A percentile compares a stretch with the other conserved stretches of the same genome.
Evolutionary conservation across 495 filamentous ascomycete species (phyloP).

Genomic region (Podospora conica): DNA sequence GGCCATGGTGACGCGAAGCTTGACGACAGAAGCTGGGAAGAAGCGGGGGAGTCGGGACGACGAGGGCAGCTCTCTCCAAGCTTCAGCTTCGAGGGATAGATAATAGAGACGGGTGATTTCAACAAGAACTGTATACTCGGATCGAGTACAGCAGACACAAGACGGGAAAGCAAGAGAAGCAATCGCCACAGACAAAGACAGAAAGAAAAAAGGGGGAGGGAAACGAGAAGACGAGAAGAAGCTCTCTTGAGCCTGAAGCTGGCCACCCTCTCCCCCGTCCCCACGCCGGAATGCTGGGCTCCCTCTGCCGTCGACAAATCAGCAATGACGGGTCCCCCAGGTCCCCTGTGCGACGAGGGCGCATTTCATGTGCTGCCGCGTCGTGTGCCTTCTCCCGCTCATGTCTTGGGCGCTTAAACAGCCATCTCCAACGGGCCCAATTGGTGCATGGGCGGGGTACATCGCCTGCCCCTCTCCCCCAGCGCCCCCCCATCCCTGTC

Average conservation of each 20-base stretch:
- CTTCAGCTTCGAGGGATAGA: not conserved
- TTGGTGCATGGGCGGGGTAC: constrained; percentile 4
- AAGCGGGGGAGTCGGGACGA: not conserved
- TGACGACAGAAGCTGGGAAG: not conserved
- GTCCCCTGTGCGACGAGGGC: not conserved
- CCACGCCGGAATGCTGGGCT: not conserved
- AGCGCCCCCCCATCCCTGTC: not conserved
- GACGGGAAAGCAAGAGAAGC: not conserved
- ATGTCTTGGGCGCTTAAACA: not conserved
- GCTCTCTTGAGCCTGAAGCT: not conserved
- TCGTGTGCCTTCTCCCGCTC: not conserved
- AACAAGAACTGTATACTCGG: not conserved
- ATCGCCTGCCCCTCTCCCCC: not conserved
- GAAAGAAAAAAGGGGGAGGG: not conserved
- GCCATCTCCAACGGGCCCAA: too few relatives aligned
- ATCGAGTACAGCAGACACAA: not conserved
- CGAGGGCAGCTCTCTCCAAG: not conserved
- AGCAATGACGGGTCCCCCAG: not conserved
- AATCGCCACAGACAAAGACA: not conserved
- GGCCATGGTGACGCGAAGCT: constrained; percentile 53
- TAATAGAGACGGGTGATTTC: not conserved
- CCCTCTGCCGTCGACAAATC: not conserved
- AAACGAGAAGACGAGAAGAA: not conserved
- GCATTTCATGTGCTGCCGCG: not conserved
- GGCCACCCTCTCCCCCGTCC: not conserved